These are phyloP conservation scores for Geotrichum restrictum DNA, from an alignment of 1,139 yeast species.

Conservation along the genomic window DNA sequence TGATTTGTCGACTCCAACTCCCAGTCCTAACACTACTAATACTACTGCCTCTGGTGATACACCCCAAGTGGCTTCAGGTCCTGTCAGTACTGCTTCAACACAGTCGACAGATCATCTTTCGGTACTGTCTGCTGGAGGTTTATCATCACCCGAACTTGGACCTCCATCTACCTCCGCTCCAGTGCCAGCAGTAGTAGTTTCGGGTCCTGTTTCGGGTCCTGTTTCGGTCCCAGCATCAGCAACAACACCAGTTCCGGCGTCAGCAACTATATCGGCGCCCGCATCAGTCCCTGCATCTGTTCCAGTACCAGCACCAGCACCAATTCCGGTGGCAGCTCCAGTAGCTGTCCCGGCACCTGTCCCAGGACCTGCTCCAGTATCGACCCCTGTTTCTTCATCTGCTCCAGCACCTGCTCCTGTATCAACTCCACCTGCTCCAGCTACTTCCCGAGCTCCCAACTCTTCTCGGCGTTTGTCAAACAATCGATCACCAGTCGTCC, in stretches of 20 bases:
- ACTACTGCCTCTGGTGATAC: background rate
- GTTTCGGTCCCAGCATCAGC: background rate
- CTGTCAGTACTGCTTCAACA: too few species aligned
- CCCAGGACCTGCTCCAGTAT: slow-evolving; percentile 1
- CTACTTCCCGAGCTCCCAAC: background rate
- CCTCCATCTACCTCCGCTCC: background rate
- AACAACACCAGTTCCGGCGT: background rate
- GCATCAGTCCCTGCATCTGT: background rate
- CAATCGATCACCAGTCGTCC: background rate
- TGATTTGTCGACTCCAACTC: background rate
- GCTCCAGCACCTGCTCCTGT: slow-evolving; percentile 1
- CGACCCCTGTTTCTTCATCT: background rate
- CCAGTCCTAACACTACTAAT: background rate
- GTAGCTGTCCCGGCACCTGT: slow-evolving; percentile 9
- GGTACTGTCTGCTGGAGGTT: background rate
- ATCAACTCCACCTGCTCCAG: background rate
- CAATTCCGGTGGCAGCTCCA: background rate
- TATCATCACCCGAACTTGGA: slow-evolving; percentile 1
- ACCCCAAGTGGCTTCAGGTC: background rate
- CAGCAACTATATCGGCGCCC: background rate
- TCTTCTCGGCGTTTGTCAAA: too few species aligned
- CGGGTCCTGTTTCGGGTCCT: too few species aligned
- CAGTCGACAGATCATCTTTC: background rate
- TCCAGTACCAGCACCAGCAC: background rate
- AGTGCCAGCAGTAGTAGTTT: too few species aligned